Conservation (phyloP, 768 basidiomycete genomes). For the Kwoniella botswanensis region DNA sequence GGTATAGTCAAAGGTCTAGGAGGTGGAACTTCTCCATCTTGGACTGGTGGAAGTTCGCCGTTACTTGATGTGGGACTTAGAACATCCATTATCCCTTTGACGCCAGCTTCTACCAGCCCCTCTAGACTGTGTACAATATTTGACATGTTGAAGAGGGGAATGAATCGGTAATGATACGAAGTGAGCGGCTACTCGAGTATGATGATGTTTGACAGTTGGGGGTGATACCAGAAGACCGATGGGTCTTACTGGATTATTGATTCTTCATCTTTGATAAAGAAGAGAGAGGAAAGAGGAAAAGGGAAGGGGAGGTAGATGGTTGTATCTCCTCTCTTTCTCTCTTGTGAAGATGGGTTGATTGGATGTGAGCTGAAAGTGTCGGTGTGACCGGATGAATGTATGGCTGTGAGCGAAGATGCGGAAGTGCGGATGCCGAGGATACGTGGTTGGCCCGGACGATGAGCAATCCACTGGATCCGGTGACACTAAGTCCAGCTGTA, state of each 20-base stretch:
- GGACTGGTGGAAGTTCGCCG: not conserved
- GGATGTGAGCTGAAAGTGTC: not conserved
- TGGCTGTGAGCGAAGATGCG: too few relatives aligned
- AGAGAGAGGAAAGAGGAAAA: not conserved
- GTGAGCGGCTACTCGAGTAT: too few relatives aligned
- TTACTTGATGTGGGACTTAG: constrained; percentile 10
- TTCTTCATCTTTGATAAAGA: constrained; percentile 17
- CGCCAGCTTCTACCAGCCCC: constrained; percentile 44
- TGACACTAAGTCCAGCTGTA: not conserved
- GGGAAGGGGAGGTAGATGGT: constrained; percentile 5
- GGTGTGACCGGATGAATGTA: too few relatives aligned
- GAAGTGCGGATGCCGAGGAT: too few relatives aligned
- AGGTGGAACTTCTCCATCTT: constrained; percentile 1
- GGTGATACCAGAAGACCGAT: constrained; percentile 21
- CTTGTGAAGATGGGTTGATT: not conserved
- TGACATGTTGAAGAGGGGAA: constrained; percentile 31
- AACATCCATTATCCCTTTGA: constrained; percentile 45
- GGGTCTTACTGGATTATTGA: constrained; percentile 28
- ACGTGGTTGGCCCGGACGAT: too few relatives aligned
- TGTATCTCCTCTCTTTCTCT: constrained; percentile 15
- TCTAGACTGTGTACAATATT: constrained; percentile 37
- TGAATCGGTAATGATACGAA: not conserved
- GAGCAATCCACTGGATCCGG: too few relatives aligned
- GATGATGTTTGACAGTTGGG: not conserved
- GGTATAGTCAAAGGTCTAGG: constrained; percentile 19